Base-by-base conservation (phyloP, 176 grass and related monocot species). In the Canna indica region DNA sequence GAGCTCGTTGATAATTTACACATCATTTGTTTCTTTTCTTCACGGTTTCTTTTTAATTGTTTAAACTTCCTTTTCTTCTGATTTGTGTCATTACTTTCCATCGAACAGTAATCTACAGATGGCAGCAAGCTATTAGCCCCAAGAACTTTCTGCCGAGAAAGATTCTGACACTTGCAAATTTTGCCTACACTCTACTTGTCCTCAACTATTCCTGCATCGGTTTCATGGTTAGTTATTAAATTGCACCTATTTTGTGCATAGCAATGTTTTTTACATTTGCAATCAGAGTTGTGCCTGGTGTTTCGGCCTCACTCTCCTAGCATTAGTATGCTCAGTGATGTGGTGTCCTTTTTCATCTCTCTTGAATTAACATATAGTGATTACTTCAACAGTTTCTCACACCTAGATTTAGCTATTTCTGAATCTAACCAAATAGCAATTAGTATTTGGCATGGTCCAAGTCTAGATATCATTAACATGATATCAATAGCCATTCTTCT, bases 191-290 rank as follows among this genome's bases (percentile, higher is more conserved):
- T 35, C 45, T 99, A 59, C 67, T 99, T 75, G 94, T 93, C 41
- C 82, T 90, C 66, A 99, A 99, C 82, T 99, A 99, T 68, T 99
- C 94, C 28, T 99, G 94, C 82, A 93, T 93, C 50, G 89, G 94
- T 36, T 99, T 93, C 80, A 85, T 84, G 90, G 94, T 99, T 35
- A 93, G 78, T 69, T 31, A 48, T 30, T 1, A 0, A 34, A 32
- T 17, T 18, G 15, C 5, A 48, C 26, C 45, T 76, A 33, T 8
- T 38, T 38, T 39, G 15, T 66, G 15, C 35, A 18, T 25, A 20
- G 14, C n/a, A 10, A 39, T 38, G 39, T 66, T 38, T n/a, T 66
- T 18, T 66, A 38, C 30, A 4, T 66, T 12, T 20, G 17, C 18
- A n/a, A n/a, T 36, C 62, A 36, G 17, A 9, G 38, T 38, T 22